Evolutionary conservation across 345 rosid species (phyloP).

Genomic region (Zanthoxylum bungeanum): DNA sequence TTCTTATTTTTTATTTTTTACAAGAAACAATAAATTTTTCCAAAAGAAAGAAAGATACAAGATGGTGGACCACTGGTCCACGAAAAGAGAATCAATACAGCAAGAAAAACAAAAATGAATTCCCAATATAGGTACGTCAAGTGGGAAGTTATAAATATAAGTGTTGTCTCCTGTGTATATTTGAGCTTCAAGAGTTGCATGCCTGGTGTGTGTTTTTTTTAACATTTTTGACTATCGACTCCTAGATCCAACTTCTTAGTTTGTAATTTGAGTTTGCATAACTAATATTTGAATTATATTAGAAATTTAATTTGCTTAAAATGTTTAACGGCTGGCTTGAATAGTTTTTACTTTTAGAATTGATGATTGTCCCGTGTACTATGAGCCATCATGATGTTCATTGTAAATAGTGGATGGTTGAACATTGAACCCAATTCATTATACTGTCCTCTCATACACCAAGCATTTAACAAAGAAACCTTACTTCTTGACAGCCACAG

Average conservation of each 20-base stretch:
- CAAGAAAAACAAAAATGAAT: no score
- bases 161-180: neutral
- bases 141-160: neutral
- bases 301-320: neutral
- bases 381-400: neutral
- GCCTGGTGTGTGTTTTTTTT: no score
- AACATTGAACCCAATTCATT: neutral
- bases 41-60: no score
- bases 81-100: no score
- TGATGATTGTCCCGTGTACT: neutral
- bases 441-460: neutral
- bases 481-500: conserved; percentile 32
- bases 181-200: neutral
- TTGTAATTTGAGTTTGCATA: no score
- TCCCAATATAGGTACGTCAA: no score
- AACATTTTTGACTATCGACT: no score
- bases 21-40: no score
- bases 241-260: neutral
- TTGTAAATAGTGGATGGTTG: neutral
- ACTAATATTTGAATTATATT: neutral
- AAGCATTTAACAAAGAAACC: neutral
- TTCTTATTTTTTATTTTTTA: no score
- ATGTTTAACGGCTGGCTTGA: neutral
- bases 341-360: neutral
- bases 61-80: no score